Conservation (phyloP, 495 filamentous ascomycete genomes). For the Patellaria atrata region DNA sequence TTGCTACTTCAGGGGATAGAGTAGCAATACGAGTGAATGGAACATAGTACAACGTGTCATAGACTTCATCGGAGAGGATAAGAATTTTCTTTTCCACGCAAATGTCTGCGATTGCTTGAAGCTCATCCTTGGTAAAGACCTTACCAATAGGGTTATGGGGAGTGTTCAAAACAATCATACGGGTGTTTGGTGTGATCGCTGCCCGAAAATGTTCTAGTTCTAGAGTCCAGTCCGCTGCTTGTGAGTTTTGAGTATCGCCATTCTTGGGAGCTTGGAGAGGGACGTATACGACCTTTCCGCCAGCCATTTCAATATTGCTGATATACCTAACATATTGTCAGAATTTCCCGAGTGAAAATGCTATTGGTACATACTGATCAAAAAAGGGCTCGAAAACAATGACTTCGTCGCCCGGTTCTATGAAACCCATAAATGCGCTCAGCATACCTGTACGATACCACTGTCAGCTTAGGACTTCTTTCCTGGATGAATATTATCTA, state of each 20-base stretch:
- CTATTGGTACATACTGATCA: slow-evolving; percentile 56
- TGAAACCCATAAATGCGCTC: slow-evolving; percentile 92
- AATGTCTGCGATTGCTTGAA: slow-evolving; percentile 75
- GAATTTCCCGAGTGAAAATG: not conserved
- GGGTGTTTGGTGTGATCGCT: slow-evolving; percentile 72
- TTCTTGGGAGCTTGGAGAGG: slow-evolving; percentile 82
- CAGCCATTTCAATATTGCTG: slow-evolving; percentile 94
- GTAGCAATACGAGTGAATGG: slow-evolving; percentile 89
- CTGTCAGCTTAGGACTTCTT: not conserved
- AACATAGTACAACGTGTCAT: slow-evolving; percentile 87
- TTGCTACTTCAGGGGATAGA: slow-evolving; percentile 71
- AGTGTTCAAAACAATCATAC: slow-evolving; percentile 83
- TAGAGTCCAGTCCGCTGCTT: slow-evolving; percentile 76
- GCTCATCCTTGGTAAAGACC: slow-evolving; percentile 71
- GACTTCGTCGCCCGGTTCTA: slow-evolving; percentile 88
- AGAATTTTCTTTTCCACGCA: slow-evolving; percentile 89
- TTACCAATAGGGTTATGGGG: slow-evolving; percentile 95
- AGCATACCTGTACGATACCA: slow-evolving; percentile 54
- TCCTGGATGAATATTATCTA: slow-evolving; percentile 13
- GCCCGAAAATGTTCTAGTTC: slow-evolving; percentile 71
- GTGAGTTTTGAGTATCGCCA: slow-evolving; percentile 61
- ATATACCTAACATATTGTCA: slow-evolving; percentile 50
- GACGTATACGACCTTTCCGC: slow-evolving; percentile 85
- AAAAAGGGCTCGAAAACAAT: slow-evolving; percentile 98
- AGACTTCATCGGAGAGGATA: slow-evolving; percentile 91